Base-by-base conservation (phyloP, 352 stramenopile genomes). In the Globisporangium irregulare region DNA sequence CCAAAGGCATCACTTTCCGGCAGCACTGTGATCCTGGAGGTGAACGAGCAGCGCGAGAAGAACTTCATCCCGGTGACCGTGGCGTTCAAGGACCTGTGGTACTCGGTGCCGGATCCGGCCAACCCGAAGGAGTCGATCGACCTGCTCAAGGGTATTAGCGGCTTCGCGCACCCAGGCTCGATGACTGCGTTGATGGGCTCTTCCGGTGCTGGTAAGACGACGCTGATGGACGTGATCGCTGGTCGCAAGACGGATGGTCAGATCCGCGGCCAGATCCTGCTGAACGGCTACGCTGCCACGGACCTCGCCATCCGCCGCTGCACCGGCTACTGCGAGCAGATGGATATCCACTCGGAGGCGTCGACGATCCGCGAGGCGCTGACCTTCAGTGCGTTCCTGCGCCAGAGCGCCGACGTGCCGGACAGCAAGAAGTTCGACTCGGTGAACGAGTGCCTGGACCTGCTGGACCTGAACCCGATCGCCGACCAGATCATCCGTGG, bases 141-240 rank as follows among this genome's bases (percentile, higher is more conserved):
- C 8, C 34, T 41, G 34, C 34, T 41, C 34, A 41, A 41, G 34
- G 34, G 34, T 10, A 41, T 41, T 8, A 14, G 8, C 8, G 34
- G 34, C 34, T 41, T 41, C 34, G 34, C 34, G 34, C 34, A 14
- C 34, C 34, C 34, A 3, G 34, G 1, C 34, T 14, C 8, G 34
- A 41, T 41, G 34, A 41, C 34, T 41, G 34, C 34, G 34, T 10
- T 41, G 8, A 41, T 41, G 34, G 34, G 34, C 8, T 8, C 34
- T n/a, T 71, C 69, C 0, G 81, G 82, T 38, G 79, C 81, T 14
- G 88, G 90, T 1, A 97, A 97, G 70, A 96, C 91, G 8, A 98
- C 91, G 4, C 73, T 98, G 10, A 86, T 97, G 64, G 90, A 98
- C 78, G 91, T 97, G 1, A 89, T 98, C 53, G 87, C 92, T 0